These are phyloP conservation scores for Copromyces sp. DNA, from an alignment of 495 filamentous ascomycete genomes.

Conservation along the genomic window DNA sequence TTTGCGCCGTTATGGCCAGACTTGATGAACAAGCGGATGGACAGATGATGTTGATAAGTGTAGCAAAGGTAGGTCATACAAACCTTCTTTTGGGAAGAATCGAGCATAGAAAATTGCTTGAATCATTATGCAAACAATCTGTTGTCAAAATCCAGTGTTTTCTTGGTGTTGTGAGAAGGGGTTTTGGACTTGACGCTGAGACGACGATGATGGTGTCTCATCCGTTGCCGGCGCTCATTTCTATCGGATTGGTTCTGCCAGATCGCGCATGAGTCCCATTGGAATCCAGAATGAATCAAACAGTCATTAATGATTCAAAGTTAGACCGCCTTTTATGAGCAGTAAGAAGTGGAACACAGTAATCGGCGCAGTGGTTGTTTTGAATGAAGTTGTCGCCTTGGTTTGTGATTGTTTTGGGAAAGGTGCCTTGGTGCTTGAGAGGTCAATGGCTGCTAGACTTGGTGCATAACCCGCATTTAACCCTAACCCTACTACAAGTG, in stretches of 20 bases:
- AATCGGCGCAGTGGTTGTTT: neutral
- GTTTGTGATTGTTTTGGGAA: neutral
- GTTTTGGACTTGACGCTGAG: neutral
- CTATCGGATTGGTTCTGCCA: neutral
- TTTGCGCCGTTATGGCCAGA: neutral
- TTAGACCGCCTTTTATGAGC: neutral
- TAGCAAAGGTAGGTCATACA: neutral
- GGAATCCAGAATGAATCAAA: neutral
- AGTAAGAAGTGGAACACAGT: neutral
- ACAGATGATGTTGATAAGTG: neutral
- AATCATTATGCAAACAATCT: slow-evolving; percentile 48
- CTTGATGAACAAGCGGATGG: neutral
- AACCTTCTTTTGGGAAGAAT: slow-evolving; percentile 86
- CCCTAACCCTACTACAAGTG: slow-evolving; percentile 1
- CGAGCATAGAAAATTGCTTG: slow-evolving; percentile 91
- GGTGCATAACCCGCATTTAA: neutral
- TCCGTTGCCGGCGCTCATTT: neutral
- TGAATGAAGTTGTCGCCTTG: neutral
- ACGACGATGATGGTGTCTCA: neutral
- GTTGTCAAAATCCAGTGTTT: neutral
- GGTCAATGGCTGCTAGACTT: neutral
- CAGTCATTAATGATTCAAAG: neutral
- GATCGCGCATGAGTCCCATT: neutral
- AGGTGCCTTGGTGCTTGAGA: neutral
- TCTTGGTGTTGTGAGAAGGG: neutral